phyloP scores from a whole-genome alignment of 441 rosid genomes.

The Erodium moschatum region DNA sequence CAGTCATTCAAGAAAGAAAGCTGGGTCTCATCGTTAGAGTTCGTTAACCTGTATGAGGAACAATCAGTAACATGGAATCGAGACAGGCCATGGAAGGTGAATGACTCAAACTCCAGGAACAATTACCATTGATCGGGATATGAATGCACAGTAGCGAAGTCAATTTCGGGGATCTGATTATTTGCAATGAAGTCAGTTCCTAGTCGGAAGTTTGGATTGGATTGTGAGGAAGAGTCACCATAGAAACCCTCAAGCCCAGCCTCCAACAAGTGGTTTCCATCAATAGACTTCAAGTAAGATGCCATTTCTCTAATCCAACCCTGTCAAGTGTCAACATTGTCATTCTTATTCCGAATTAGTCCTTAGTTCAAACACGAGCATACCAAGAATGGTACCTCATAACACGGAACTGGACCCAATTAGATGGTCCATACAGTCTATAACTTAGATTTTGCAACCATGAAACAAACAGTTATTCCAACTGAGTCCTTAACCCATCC shows the following conservation, averaged over 20 bases:
- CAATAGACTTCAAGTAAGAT: conserved; percentile 49
- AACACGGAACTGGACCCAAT: no score
- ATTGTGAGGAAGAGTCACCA: conserved; percentile 40
- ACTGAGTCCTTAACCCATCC: no score
- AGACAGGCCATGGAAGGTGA: not conserved
- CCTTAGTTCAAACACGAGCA: no score
- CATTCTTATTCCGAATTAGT: no score
- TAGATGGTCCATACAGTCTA: no score
- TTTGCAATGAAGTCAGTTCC: conserved; percentile 65
- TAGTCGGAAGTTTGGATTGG: conserved; percentile 43
- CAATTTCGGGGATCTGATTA: conserved; percentile 47
- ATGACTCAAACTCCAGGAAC: not conserved
- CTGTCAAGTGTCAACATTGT: conserved; percentile 21
- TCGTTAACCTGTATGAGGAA: conserved; percentile 36
- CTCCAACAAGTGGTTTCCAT: conserved; percentile 58
- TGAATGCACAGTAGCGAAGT: conserved; percentile 58
- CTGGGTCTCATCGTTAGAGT: conserved; percentile 38
- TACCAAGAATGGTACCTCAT: no score
- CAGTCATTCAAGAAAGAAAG: conserved; percentile 59
- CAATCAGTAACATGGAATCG: not conserved
- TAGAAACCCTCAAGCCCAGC: conserved; percentile 70
- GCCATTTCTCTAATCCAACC: conserved; percentile 72
- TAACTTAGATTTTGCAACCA: no score
- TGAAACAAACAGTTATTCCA: no score
- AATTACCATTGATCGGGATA: conserved; percentile 70